Conservation (phyloP, 2,329 filamentous ascomycete genomes). For the Colletotrichum sp. region DNA sequence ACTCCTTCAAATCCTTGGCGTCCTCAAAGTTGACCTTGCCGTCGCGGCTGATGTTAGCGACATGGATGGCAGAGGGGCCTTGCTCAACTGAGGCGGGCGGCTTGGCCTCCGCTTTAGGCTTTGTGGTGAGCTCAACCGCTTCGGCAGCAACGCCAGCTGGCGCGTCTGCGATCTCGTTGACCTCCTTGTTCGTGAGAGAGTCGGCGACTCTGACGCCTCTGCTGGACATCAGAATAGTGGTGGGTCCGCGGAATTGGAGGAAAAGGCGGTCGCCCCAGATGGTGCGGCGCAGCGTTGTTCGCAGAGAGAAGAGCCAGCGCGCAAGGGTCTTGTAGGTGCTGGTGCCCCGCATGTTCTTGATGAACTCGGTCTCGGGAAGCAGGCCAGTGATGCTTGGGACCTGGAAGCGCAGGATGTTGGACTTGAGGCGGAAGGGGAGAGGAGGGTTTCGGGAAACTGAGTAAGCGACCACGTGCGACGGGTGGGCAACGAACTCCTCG, state of each 20-base stretch:
- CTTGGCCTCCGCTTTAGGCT: constrained; percentile 37
- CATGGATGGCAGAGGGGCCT: constrained; percentile 51
- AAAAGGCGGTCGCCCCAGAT: constrained; percentile 96
- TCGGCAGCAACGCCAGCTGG: constrained; percentile 73
- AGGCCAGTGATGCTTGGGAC: constrained; percentile 71
- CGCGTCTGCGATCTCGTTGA: constrained; percentile 88
- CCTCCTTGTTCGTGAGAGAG: constrained; percentile 74
- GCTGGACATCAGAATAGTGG: constrained; percentile 85
- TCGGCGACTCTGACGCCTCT: constrained; percentile 82
- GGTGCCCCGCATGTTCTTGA: constrained; percentile 73
- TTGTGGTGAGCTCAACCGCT: constrained; percentile 54
- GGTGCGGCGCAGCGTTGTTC: constrained; percentile 78
- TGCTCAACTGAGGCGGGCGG: constrained; percentile 31
- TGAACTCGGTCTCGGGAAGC: constrained; percentile 74
- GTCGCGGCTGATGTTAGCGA: constrained; percentile 61
- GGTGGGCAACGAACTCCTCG: constrained; percentile 91
- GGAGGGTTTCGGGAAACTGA: constrained; percentile 76
- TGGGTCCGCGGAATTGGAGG: constrained; percentile 85
- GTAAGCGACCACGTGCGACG: constrained; percentile 91
- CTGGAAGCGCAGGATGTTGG: constrained; percentile 75
- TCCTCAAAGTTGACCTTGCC: constrained; percentile 72
- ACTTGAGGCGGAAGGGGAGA: constrained; percentile 85
- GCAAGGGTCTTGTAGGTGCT: constrained; percentile 73
- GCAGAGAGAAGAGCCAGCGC: constrained; percentile 67
- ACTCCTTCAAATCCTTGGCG: constrained; percentile 60